Base-by-base conservation (phyloP, 192 early-diverging fungal species). In the Mortierella claussenii region DNA sequence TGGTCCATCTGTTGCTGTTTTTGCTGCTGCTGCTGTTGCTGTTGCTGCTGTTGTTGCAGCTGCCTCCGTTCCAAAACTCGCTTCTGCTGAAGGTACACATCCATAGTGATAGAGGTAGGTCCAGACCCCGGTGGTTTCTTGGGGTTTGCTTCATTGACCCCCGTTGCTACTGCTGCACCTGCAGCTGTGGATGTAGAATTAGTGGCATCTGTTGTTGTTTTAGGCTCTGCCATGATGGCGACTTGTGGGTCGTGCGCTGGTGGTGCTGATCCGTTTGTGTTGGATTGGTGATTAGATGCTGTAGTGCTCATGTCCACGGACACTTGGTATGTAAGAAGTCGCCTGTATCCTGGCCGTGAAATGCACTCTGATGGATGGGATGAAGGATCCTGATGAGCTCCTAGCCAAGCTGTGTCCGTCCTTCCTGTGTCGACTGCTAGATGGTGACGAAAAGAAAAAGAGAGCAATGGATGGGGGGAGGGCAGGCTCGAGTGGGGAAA, bases 31-130 rank as follows among this genome's bases (percentile, higher is more conserved):
- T 67, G 53, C 17, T 67, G 54, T 28, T 67, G 40, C 43, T 55
- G 49, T 51, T 53, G 61, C 24, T 66, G 36, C 8, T 45, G 21
- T 24, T 55, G 49, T 12, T 66, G 44, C 10, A 63, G 60, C 36
- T 61, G 43, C 24, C 65, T 54, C 23, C 63, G 57, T 23, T 76
- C 73, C 15, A 67, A 50, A n/a, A 48, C 33, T 42, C 73, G 63
- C 56, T 76, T 76, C 26, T 66, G 70, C 36, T 75, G 70, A 3
- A 75, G 27, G 32, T 76, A 76, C 3, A 31, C 65, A 34, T 76
- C 73, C 63, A 76, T 61, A 45, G 64, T 67, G 23, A 76, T 76
- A 15, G 60, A n/a, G 13, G 58, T 57, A 3, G 60, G 60, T 7
- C 69, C 69, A 18, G 69, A 58, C 47, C 69, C 69, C 46, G 69